A percentile compares a stretch with the other conserved stretches of the same genome.
phyloP scores from a whole-genome alignment of 2,329 filamentous ascomycete species.

The Nigrograna mackinnonii region DNA sequence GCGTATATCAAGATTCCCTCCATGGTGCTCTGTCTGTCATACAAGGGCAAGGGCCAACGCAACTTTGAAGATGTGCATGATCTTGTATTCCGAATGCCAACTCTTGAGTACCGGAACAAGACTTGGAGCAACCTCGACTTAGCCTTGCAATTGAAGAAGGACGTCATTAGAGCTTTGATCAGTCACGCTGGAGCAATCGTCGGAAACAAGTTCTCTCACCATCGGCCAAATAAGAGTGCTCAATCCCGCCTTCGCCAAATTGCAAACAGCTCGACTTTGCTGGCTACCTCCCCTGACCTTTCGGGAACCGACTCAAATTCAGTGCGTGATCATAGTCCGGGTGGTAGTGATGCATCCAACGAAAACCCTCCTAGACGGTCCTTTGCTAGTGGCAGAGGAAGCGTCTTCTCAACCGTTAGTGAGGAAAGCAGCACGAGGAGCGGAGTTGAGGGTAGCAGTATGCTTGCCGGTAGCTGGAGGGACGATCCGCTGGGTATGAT shows the following conservation, averaged over 20 bases:
- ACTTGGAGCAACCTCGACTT: conserved; percentile 98
- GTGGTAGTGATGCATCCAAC: conserved; percentile 27
- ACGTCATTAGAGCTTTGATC: conserved; percentile 90
- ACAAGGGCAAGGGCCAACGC: conserved; percentile 93
- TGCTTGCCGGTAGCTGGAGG: conserved; percentile 22
- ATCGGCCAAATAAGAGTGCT: conserved; percentile 79
- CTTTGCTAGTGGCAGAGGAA: conserved; percentile 36
- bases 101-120: conserved; percentile 96
- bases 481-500: conserved; percentile 21
- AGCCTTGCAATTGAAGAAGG: conserved; percentile 88
- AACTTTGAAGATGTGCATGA: conserved; percentile 97
- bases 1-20: conserved; percentile 94
- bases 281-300: conserved; percentile 42
- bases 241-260: conserved; percentile 80
- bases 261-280: conserved; percentile 74
- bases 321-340: conserved; percentile 35
- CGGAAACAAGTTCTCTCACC: conserved; percentile 93
- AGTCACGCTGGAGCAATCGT: conserved; percentile 96
- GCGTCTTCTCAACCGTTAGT: conserved; percentile 29
- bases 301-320: conserved; percentile 33
- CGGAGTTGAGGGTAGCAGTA: conserved; percentile 16
- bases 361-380: conserved; percentile 25
- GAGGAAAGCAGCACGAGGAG: conserved; percentile 30
- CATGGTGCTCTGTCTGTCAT: conserved; percentile 92
- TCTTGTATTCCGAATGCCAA: conserved; percentile 93